Base-by-base conservation (phyloP, 305 asterid species). In the Fraxinus baroniana region DNA sequence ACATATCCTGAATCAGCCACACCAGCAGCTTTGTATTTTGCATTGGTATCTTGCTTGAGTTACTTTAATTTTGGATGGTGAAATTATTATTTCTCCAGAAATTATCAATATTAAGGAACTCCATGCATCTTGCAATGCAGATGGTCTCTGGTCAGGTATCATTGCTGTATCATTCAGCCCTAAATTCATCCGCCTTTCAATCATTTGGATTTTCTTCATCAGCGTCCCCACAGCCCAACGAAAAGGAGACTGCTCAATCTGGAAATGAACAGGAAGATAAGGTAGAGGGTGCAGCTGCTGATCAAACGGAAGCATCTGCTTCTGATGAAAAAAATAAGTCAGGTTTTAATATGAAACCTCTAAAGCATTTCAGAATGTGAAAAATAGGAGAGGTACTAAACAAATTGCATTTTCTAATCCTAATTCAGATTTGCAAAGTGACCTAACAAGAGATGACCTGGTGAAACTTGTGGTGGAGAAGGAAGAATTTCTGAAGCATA, bases 401-500 rank as follows among this genome's bases (percentile, higher is more conserved):
- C 75, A 55, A 55, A 55, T 88, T 83, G 75, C 83, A 81, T 86
- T 85, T 86, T 91, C 81, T 85, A 81, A 86, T 86, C 87, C 89
- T 28, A 91, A 85, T 89, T 85, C 92, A 81, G 97, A 96, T 85
- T 60, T 55, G 71, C 94, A 89, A 87, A 81, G 77, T 83, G 98
- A 94, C 26, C 88, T 96, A 74, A 90, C 97, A 39, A 90, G 86
- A 89, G 97, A 92, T 76, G 99, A 94, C 49, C 91, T 97, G 86
- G 89, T 93, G 89, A 93, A 94, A 86, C 91, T 93, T 32, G 91
- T 92, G 79, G 83, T 81, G 49, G 96, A 92, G 93, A 91, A 89
- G 91, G 95, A 94, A 80, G 91, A 89, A 78, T 81, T 86, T 72
- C 84, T 96, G 82, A 83, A 70, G 77, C 62, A 76, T 55, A 94